Base-by-base conservation (phyloP, 2,329 filamentous ascomycete genomes). In the Monilinia aucupariae region DNA sequence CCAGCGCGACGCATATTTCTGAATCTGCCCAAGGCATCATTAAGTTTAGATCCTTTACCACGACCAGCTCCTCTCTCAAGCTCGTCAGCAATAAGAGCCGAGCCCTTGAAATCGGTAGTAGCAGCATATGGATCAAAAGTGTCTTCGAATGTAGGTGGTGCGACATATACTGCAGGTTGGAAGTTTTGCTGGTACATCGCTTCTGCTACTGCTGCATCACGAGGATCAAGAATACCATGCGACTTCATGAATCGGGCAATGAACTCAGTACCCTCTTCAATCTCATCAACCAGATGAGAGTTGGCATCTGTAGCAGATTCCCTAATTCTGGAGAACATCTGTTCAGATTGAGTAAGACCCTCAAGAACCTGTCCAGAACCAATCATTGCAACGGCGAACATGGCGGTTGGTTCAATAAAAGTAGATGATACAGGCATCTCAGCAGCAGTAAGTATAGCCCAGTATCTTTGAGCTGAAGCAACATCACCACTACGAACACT, bases 1-100 rank as follows among this genome's bases (percentile, higher is more conserved):
- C 93, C 92, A 72, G 90, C 85, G 64, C 92, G 91, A 67, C 94
- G 92, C 80, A 97, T 96, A 78, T 96, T 96, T 74, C 88, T 90
- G 77, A 97, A 91, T 70, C 91, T 89, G 67, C 81, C 82, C 66
- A 97, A 78, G 43, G 92, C 91, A 68, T 96, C 91, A 67, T 88
- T 88, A 65, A 97, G 81, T 68, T 88, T 86, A 59, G 86, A 83
- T 27, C 86, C 87, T 68, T 87, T 85, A 64, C 59, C 67, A 50
- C 71, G 72, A 49, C 89, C 86, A 56, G 88, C 89, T 47, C 85
- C 83, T 71, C 88, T 90, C 78, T 97, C 93, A 27, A 97, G 83
- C 68, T 94, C 85, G 67, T 97, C 92, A 0, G 91, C 90, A 72
- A 97, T 97, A 64, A 91, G 81, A 20, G 92, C 88, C 15, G 94